Percentiles rank a stretch among this genome's conserved stretches.
These are phyloP conservation scores for Didymella pinodella DNA, from an alignment of 2,329 filamentous ascomycete genomes.

Conservation along the genomic window DNA sequence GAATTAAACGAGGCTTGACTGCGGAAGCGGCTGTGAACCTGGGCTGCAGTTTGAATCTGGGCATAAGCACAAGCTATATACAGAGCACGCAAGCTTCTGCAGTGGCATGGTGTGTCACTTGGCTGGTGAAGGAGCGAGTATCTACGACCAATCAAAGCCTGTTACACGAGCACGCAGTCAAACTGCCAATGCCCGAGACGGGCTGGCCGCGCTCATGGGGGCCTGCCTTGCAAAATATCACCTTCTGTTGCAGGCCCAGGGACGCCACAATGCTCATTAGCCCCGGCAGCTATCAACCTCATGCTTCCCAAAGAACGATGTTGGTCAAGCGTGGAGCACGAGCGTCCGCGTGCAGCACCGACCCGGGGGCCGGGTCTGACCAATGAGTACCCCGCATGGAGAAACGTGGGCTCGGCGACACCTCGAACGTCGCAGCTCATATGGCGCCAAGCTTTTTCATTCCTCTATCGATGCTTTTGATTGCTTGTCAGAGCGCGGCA, in stretches of 20 bases:
- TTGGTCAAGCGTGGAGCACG: slow-evolving; percentile 16
- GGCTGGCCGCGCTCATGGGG: slow-evolving; percentile 9
- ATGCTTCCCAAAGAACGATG: slow-evolving; percentile 8
- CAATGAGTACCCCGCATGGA: slow-evolving; percentile 8
- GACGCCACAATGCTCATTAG: slow-evolving; percentile 18
- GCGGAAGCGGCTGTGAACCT: slow-evolving; percentile 16
- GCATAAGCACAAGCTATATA: slow-evolving; percentile 23
- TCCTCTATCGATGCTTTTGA: slow-evolving; percentile 14
- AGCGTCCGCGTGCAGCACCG: slow-evolving; percentile 16
- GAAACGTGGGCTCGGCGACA: slow-evolving; percentile 19
- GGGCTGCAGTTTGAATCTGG: slow-evolving; percentile 10
- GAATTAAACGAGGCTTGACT: slow-evolving; percentile 22
- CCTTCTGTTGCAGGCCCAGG: slow-evolving; percentile 9
- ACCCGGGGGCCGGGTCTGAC: background rate
- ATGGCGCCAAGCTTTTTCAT: slow-evolving; percentile 14
- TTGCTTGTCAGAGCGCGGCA: slow-evolving; percentile 13
- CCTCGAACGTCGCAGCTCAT: slow-evolving; percentile 2
- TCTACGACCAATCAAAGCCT: slow-evolving; percentile 9
- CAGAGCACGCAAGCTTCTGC: slow-evolving; percentile 9
- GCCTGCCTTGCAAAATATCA: slow-evolving; percentile 10
- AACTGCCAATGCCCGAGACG: slow-evolving; percentile 7
- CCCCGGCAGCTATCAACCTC: slow-evolving; percentile 15
- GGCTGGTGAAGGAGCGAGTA: slow-evolving; percentile 10
- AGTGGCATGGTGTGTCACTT: slow-evolving; percentile 11
- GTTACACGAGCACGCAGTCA: slow-evolving; percentile 22